Percentiles rank a stretch among this genome's conserved stretches.
Evolutionary conservation across 352 stramenopile species (phyloP).

Genomic region (Phytophthora rubi): DNA sequence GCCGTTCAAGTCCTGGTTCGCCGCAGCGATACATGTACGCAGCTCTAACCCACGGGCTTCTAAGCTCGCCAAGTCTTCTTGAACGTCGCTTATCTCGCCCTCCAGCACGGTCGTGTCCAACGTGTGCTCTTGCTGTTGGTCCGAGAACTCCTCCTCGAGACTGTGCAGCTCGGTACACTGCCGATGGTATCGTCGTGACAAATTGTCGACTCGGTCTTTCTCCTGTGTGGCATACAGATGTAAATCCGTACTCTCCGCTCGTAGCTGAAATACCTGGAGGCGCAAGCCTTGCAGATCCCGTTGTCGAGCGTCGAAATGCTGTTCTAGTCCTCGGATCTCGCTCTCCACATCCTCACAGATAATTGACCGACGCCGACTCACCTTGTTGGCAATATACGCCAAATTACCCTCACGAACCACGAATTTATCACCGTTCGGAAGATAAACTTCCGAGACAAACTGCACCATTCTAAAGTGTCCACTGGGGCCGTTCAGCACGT

Average conservation of each 20-base stretch:
- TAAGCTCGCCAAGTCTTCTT: conserved; percentile 37
- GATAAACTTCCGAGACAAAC: conserved; percentile 66
- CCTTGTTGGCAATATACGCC: conserved; percentile 79
- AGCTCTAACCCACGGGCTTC: conserved; percentile 48
- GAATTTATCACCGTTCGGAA: conserved; percentile 75
- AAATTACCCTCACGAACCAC: conserved; percentile 69
- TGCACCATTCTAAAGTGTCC: conserved; percentile 60
- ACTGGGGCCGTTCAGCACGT: conserved; percentile 51
- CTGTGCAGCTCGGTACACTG: conserved; percentile 49
- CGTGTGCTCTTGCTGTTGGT: conserved; percentile 59
- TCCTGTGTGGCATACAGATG: conserved; percentile 34
- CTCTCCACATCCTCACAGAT: conserved; percentile 68
- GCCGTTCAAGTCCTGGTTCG: conserved; percentile 58
- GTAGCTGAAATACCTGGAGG: conserved; percentile 47
- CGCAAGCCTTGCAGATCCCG: conserved; percentile 46
- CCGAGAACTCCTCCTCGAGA: conserved; percentile 63
- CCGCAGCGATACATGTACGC: conserved; percentile 50
- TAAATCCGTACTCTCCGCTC: conserved; percentile 43
- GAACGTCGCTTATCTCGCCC: conserved; percentile 52
- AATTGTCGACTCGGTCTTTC: conserved; percentile 48
- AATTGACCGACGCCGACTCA: conserved; percentile 51
- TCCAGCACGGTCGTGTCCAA: conserved; percentile 74
- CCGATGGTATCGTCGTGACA: conserved; percentile 57
- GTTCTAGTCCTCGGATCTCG: conserved; percentile 58
- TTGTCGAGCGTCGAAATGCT: conserved; percentile 45